Percentiles rank a stretch among this genome's conserved stretches.
Evolutionary conservation across 2,329 filamentous ascomycete species (phyloP).

Genomic region (Epichloe coenophiala): DNA sequence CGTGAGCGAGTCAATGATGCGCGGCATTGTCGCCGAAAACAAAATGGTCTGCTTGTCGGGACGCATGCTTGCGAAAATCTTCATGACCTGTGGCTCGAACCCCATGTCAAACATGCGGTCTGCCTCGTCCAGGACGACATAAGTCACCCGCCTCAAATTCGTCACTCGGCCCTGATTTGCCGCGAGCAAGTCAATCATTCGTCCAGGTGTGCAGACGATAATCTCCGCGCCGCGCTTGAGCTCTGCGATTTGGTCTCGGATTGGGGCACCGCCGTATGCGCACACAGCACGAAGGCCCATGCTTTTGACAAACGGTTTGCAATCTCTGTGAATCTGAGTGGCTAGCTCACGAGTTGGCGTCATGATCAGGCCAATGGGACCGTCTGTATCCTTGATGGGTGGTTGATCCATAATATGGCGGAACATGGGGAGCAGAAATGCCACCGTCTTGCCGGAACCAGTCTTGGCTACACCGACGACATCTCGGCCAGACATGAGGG

Average conservation of each 20-base stretch:
- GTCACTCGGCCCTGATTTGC: constrained; percentile 92
- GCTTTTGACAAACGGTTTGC: constrained; percentile 84
- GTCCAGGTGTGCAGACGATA: constrained; percentile 85
- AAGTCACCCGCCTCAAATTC: constrained; percentile 77
- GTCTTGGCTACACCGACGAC: constrained; percentile 96
- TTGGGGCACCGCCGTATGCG: constrained; percentile 87
- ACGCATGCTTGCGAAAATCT: constrained; percentile 82
- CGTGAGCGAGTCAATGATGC: constrained; percentile 80
- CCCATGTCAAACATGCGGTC: constrained; percentile 99
- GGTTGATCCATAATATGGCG: constrained; percentile 92
- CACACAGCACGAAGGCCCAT: constrained; percentile 77
- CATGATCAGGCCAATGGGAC: constrained; percentile 78
- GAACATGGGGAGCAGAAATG: constrained; percentile 93
- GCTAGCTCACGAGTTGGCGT: constrained; percentile 90
- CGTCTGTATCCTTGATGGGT: constrained; percentile 69
- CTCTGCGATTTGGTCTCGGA: constrained; percentile 95
- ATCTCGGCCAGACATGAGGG: constrained; percentile 91
- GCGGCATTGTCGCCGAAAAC: constrained; percentile 93
- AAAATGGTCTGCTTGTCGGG: constrained; percentile 88
- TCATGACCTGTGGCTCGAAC: constrained; percentile 96
- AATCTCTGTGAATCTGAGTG: constrained; percentile 85
- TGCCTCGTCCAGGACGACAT: constrained; percentile 91
- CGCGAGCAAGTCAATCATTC: constrained; percentile 88
- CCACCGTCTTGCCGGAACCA: constrained; percentile 92
- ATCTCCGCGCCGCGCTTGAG: constrained; percentile 92